Conservation (phyloP, 106 monocot species). For the Acorus calamus region DNA sequence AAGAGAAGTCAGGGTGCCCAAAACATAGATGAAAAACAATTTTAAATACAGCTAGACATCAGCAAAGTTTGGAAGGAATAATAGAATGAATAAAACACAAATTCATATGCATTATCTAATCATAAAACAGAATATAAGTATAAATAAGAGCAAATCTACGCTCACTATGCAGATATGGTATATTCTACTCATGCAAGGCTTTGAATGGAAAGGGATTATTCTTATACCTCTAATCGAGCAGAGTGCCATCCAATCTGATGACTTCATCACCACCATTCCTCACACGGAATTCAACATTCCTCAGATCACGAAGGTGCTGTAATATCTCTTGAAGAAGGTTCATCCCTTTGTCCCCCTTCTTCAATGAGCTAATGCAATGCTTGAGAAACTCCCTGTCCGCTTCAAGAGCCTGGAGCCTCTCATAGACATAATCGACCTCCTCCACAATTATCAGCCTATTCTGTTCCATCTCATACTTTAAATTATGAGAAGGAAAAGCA, state of each 20-base stretch:
- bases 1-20: too few relatives aligned
- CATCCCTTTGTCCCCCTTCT: constrained; percentile 72
- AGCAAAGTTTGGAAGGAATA: too few relatives aligned
- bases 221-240: background rate
- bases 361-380: constrained; percentile 60
- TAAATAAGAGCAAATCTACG: too few relatives aligned
- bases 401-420: constrained; percentile 85
- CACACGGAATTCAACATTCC: constrained; percentile 36
- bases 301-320: constrained; percentile 71
- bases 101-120: too few relatives aligned
- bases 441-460: constrained; percentile 41
- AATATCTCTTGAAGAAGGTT: constrained; percentile 72
- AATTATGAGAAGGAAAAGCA: constrained; percentile 6
- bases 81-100: too few relatives aligned
- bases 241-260: constrained; percentile 8
- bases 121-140: too few relatives aligned
- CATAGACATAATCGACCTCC: constrained; percentile 62
- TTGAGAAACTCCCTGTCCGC: constrained; percentile 70
- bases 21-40: too few relatives aligned
- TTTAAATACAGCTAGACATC: too few relatives aligned
- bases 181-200: too few relatives aligned
- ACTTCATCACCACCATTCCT: constrained; percentile 21
- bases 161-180: too few relatives aligned
- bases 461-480: constrained; percentile 14
- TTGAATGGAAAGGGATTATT: too few relatives aligned